Base-by-base conservation (phyloP, 2,329 filamentous ascomycete genomes). In the Elsinoe australis region DNA sequence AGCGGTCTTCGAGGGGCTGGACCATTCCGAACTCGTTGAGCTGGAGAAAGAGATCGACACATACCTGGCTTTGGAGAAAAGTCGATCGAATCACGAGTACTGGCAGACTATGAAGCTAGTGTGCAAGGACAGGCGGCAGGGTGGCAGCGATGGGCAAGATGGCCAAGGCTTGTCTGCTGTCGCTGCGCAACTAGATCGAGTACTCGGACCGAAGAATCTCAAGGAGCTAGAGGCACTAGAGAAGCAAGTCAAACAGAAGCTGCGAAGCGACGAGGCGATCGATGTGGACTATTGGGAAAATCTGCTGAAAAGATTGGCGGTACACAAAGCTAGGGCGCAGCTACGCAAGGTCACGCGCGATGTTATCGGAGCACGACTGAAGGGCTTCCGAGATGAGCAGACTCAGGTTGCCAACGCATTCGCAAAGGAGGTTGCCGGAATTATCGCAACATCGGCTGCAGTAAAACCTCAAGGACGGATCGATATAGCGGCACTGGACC, bases 271-370 rank as follows among this genome's bases (percentile, higher is more conserved):
- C 61, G 89, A 95, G 61, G 82, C 86, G 7, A 90, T 98, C 55
- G 92, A 98, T 65, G 87, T 85, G 2, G 92, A 98, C 67, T 98
- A 96, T 64, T 98, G 92, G 92, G 87, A 94, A 62, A 87, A 95
- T 62, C 73, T 98, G 12, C 72, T 98, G 52, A 82, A 82, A 55
- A 94, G 83, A 61, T 71, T 98, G 53, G 73, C 85, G 5, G 80
- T 95, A 1, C 95, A 87, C 81, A 96, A 96, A 69, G 87, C 92
- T 26, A 88, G 86, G 64, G 87, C 88, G 2, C 87, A 83, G 63
- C 69, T 98, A 47, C 81, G 80, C 55, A 82, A 79, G 53, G 81
- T 95, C 12, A 89, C 83, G 55, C 80, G 86, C 55, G 79, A 79
- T 9, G 85, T 95, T 53, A 76, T 84, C 53, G 78, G 80, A 49